Evolutionary conservation across 1,284 basidiomycete species (phyloP), one percentile per base, ranked within the genome.

Genomic region (Irpex sp.): DNA sequence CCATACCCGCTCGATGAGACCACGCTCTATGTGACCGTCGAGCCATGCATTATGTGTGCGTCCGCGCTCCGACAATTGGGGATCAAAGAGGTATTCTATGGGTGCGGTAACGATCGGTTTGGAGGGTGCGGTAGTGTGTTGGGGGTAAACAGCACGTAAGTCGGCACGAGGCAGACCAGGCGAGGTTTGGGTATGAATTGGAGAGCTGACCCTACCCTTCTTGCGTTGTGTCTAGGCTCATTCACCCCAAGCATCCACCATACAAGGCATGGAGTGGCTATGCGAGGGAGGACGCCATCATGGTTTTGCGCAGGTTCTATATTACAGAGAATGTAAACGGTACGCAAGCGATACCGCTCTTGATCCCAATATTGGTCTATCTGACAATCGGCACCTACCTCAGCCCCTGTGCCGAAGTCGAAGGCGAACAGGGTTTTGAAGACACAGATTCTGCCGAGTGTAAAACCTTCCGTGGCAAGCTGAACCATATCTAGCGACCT

Each of bases 1-100:
- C 72, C 75, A 54, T 86, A 90, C 68, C 91, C 94, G 3, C 85
- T 98, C 51, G 82, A 83, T 1, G 81, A 85, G 11, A 96, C 94
- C 21, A 94, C 88, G 2, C 86, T 99, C 17, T 99, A 99, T 75
- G 97, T 99, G 61, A 99, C 97, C 0, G 96, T 99, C 60, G 97
- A 99, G 77, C 97, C 97, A 0, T 99, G 97, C 76, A 94, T 99
- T 73, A 99, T 99, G 97, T 99, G 97, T 70, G 94, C 96, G 4
- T 94, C 93, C 34, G 97, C 97, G 4, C 82, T 99, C 56, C 85
- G 97, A 58, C 97, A 99, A 77, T 79, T 97, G 65, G 96, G 97
- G 5, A 96, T 99, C 72, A 86, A 88, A 63, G 85, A 91, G 64
- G 97, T 98, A 2, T 93, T 90, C 64, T 98, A 94, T 74, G 97